Evolutionary conservation across 805 yeast species (phyloP), one percentile per base, ranked within the genome.

Genomic region (Ogataea paraovalis): DNA sequence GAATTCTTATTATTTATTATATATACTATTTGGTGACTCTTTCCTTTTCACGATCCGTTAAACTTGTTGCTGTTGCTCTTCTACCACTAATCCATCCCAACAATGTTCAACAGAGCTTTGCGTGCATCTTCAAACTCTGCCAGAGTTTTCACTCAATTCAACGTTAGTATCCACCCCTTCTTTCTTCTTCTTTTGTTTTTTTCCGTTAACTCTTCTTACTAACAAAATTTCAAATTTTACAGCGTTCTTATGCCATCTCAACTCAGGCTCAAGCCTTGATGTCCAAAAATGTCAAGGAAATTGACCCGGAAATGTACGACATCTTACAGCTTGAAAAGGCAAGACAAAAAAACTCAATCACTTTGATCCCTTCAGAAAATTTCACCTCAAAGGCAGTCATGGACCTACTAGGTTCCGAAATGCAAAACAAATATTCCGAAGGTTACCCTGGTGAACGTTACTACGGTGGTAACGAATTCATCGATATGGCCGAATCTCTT

Each of bases 391-490:
- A 86, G 58, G 87, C 98, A 38, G 99, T 94, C 41, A 87, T 92
- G 74, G 98, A 94, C 64, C 88, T 96, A 30, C 82, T 92, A 62
- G 99, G 99, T 58, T 85, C 98, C 44, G 96, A 95, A 68, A 89
- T 94, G 97, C 87, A 87, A 69, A 94, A 94, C 82, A 94, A 94
- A 77, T 94, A 94, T 75, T 90, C 97, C 36, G 99, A 94, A 74
- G 99, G 99, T 54, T 92, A 94, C 74, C 99, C 99, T 51, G 98
- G 98, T 57, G 97, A 96, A 54, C 84, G 99, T 71, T 94, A 94
- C 78, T 94, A 94, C 69, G 99, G 99, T 70, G 98, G 98, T 68
- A 94, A 94, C 71, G 96, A 94, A 78, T 85, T 85, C 72, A 94
- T 94, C 57, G 99, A 94, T 75, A 83, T 87, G 70, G 89, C 91